These are phyloP conservation scores for Periconia digitata DNA, from an alignment of 2,329 filamentous ascomycete species.

Conservation along the genomic window DNA sequence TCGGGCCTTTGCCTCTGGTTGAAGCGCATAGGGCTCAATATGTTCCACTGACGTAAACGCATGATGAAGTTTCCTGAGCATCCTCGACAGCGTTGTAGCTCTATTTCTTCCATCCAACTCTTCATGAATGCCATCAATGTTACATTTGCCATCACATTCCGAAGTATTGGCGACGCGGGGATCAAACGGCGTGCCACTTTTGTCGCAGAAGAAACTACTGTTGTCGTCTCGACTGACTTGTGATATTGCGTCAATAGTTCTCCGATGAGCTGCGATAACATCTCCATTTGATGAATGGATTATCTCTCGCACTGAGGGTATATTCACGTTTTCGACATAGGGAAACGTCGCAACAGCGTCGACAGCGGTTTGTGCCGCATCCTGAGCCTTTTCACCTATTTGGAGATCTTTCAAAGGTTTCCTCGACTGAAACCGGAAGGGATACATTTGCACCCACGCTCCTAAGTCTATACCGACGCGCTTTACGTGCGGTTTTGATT, in stretches of 20 bases:
- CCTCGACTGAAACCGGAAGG: slow-evolving; percentile 1
- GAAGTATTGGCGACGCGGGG: not conserved
- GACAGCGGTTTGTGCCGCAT: not conserved
- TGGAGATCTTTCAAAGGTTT: not conserved
- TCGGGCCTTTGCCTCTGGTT: slow-evolving; percentile 15
- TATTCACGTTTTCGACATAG: no score
- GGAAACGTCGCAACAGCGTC: no score
- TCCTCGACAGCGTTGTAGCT: slow-evolving; percentile 5
- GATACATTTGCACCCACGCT: slow-evolving; percentile 27
- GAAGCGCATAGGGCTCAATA: slow-evolving; percentile 4
- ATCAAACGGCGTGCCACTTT: not conserved
- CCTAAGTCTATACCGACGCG: slow-evolving; percentile 28
- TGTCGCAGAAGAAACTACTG: not conserved
- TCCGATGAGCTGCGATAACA: no score
- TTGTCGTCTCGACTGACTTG: not conserved
- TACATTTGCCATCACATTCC: not conserved
- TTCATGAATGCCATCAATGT: not conserved
- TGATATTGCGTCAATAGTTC: not conserved
- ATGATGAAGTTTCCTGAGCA: slow-evolving; percentile 9
- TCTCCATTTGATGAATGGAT: no score
- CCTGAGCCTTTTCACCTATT: not conserved
- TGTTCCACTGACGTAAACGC: not conserved
- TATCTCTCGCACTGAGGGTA: no score
- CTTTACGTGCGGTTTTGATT: slow-evolving; percentile 9
- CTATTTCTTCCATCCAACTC: not conserved